Evolutionary conservation across 768 basidiomycete species (phyloP).

Genomic region (Hygrocybe punicea): DNA sequence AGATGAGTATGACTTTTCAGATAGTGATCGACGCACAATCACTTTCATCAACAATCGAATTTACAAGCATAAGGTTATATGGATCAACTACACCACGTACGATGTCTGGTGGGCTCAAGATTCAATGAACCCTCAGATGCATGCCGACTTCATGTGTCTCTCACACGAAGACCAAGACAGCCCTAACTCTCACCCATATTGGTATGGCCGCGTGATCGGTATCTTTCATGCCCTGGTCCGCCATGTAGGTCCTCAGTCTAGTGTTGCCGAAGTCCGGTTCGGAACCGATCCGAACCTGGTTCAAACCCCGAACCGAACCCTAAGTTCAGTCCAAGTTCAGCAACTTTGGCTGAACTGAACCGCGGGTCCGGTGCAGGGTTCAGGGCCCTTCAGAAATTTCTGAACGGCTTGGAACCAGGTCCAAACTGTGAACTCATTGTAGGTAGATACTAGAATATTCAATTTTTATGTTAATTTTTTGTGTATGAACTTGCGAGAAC

Average conservation of each 20-base stretch:
- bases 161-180: conserved; percentile 6
- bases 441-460: too few species aligned
- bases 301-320: too few species aligned
- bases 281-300: too few species aligned
- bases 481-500: too few species aligned
- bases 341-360: too few species aligned
- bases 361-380: too few species aligned
- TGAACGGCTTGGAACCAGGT: too few species aligned
- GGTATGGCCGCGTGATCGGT: conserved; percentile 20
- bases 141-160: neutral
- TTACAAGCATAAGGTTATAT: conserved; percentile 32
- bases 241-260: conserved; percentile 4
- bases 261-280: too few species aligned
- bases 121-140: conserved; percentile 27
- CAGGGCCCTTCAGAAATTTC: too few species aligned
- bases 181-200: conserved; percentile 12
- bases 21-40: conserved; percentile 11
- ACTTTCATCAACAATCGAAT: conserved; percentile 21
- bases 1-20: conserved; percentile 15
- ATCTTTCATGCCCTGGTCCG: conserved; percentile 4
- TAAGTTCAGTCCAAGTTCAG: too few species aligned
- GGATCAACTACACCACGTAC: conserved; percentile 14
- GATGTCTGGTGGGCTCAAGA: conserved; percentile 41
- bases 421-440: too few species aligned
- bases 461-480: too few species aligned